Percentiles rank a stretch among this genome's conserved stretches.
Conservation (phyloP, 257 asterid species). For the Solanum clarkiae region DNA sequence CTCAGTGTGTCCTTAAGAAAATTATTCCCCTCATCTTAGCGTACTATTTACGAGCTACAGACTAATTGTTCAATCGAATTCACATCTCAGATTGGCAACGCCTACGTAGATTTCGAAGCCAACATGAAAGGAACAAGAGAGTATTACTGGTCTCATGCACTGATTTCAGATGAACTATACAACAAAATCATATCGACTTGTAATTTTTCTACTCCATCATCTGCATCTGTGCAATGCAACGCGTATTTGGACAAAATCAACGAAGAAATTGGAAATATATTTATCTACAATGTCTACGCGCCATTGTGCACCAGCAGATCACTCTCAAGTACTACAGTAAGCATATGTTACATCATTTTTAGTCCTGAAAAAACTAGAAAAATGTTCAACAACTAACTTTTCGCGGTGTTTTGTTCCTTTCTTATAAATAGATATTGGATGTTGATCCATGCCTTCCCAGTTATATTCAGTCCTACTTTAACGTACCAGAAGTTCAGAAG, state of each 20-base stretch:
- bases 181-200: slow-evolving; percentile 5
- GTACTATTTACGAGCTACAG: neutral
- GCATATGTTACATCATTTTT: neutral
- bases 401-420: neutral
- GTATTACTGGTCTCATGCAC: slow-evolving; percentile 16
- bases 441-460: slow-evolving; percentile 17
- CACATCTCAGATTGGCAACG: slow-evolving; percentile 27
- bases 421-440: neutral
- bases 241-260: neutral
- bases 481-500: slow-evolving; percentile 10
- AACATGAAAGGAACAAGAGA: neutral
- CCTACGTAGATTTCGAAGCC: slow-evolving; percentile 12
- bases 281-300: slow-evolving; percentile 23
- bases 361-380: neutral
- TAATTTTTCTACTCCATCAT: slow-evolving; percentile 1
- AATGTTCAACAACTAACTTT: neutral
- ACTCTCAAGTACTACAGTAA: neutral
- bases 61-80: neutral
- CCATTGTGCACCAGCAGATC: slow-evolving; percentile 11
- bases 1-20: too few relatives aligned
- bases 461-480: slow-evolving; percentile 6
- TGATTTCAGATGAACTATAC: slow-evolving; percentile 15
- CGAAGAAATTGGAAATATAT: neutral
- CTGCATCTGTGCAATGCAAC: neutral
- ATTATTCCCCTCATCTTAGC: neutral